Percentiles rank a stretch among this genome's conserved stretches.
These are phyloP conservation scores for Uronychia binucleata DNA, from an alignment of 73 alveolate genomes.

Conservation along the genomic window DNA sequence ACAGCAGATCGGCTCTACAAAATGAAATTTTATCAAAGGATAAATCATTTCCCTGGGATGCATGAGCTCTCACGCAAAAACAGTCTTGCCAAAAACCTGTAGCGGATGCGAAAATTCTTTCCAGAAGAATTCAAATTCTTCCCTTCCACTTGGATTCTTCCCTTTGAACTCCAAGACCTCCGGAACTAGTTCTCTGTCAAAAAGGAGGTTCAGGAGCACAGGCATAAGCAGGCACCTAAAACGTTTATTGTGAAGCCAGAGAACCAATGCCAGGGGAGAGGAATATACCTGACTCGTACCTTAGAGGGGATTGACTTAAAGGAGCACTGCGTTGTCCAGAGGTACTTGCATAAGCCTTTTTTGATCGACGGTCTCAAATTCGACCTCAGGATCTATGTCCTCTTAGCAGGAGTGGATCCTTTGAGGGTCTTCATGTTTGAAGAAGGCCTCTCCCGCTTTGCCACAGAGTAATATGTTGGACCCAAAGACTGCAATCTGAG, in stretches of 20 bases:
- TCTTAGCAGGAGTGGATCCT: conserved; percentile 81
- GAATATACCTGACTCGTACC: conserved; percentile 16
- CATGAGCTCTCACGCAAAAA: conserved; percentile 4
- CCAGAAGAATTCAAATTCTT: conserved; percentile 55
- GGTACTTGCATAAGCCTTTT: conserved; percentile 81
- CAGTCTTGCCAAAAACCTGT: conserved; percentile 1
- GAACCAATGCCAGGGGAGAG: conserved; percentile 32
- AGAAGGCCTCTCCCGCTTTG: conserved; percentile 87
- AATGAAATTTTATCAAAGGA: conserved; percentile 29
- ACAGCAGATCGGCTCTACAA: background rate
- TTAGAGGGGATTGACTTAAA: background rate
- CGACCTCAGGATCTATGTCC: conserved; percentile 84
- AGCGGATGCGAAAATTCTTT: conserved; percentile 37
- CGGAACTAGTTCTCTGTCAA: conserved; percentile 13
- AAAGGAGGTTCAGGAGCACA: conserved; percentile 6
- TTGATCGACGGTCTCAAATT: conserved; percentile 74
- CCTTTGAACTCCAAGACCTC: conserved; percentile 52
- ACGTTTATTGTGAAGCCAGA: conserved; percentile 13
- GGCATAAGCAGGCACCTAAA: background rate
- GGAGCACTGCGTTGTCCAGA: conserved; percentile 62
- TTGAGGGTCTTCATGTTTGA: conserved; percentile 74
- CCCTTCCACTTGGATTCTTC: conserved; percentile 65
- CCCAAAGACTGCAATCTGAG: conserved; percentile 38
- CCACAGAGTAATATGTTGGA: conserved; percentile 76
- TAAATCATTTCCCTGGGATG: conserved; percentile 52